Evolutionary conservation across 768 basidiomycete genomes (phyloP), one percentile per base, ranked within the genome.

Genomic region (Tulasnella calospora): DNA sequence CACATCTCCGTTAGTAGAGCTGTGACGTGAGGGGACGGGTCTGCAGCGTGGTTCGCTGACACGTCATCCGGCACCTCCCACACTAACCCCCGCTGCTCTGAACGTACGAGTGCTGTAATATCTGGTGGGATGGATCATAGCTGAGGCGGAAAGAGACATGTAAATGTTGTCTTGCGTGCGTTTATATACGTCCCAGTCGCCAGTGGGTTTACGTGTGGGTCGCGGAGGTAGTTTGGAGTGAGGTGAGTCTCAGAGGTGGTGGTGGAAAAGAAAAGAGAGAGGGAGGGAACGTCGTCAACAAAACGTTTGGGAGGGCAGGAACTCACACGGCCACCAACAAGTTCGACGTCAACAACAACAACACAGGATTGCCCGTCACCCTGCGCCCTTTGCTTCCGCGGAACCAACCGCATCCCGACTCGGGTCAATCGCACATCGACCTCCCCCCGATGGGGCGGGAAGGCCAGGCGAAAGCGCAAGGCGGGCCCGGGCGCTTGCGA

Each of bases 171-270:
- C 61, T 67, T 67, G 61, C 12, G 61, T 67, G 61, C 61, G 61
- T 67, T 67, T 67, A 67, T 67, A 67, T 67, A 67, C 61, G 61
- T 67, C 61, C 61, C 61, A 67, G 61, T 67, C 30, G 61, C 6
- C 61, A 10, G 33, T 67, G 61, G 9, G 30, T 67, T 67, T 67
- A 67, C 61, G 61, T 67, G 51, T 35, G 30, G 33, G 15, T 30
- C 61, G 61, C 61, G 61, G 61, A 33, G 61, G 61, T 35, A 67
- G 61, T 17, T 27, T 6, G 38, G 61, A n/a, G n/a, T n/a, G n/a
- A 67, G 61, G 61, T 8, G 55, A 13, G 55, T n/a, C n/a, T n/a
- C n/a, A n/a, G n/a, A n/a, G n/a, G n/a, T 67, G 61, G 61, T 67
- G 61, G 61, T 67, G 61, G 61, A 35, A n/a, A 30, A 30, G 30